Percentiles rank a stretch among this genome's conserved stretches.
phyloP scores from a whole-genome alignment of 2,329 filamentous ascomycete species.

The Penicillium sp. region DNA sequence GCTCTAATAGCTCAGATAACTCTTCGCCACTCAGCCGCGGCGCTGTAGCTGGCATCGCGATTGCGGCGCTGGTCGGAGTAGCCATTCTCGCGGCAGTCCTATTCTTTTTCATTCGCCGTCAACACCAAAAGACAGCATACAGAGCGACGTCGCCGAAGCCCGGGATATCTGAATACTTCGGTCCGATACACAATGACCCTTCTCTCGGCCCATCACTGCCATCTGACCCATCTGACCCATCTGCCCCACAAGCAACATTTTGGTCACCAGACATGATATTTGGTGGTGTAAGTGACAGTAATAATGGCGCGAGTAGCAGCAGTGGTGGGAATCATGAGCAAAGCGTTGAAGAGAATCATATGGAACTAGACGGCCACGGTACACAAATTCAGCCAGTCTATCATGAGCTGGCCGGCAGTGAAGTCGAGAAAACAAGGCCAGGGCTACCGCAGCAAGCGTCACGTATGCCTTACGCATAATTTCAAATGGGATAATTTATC shows the following conservation, averaged over 20 bases:
- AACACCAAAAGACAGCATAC: constrained; percentile 11
- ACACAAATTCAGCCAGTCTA: constrained; percentile 15
- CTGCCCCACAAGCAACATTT: constrained; percentile 2
- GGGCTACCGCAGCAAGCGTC: background rate
- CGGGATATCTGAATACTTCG: constrained; percentile 12
- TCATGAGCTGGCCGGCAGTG: constrained; percentile 10
- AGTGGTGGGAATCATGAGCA: constrained; percentile 3
- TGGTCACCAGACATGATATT: constrained; percentile 15
- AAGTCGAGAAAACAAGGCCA: background rate
- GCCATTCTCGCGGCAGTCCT: constrained; percentile 7
- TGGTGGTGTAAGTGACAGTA: background rate
- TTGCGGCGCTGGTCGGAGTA: constrained; percentile 14
- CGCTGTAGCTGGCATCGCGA: constrained; percentile 17
- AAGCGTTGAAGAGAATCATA: constrained; percentile 3
- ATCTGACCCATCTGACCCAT: background rate
- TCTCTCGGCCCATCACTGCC: constrained; percentile 3
- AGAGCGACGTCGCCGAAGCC: constrained; percentile 10
- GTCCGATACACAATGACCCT: constrained; percentile 10
- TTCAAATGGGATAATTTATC: background rate
- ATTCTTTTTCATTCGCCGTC: constrained; percentile 15
- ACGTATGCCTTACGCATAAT: background rate
- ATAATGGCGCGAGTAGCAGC: constrained; percentile 1
- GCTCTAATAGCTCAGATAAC: background rate
- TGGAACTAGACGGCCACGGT: constrained; percentile 12
- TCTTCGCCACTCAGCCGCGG: constrained; percentile 10